Evolutionary conservation across 441 rosid species (phyloP), one percentile per base, ranked within the genome.

Genomic region (Oxalis stricta): DNA sequence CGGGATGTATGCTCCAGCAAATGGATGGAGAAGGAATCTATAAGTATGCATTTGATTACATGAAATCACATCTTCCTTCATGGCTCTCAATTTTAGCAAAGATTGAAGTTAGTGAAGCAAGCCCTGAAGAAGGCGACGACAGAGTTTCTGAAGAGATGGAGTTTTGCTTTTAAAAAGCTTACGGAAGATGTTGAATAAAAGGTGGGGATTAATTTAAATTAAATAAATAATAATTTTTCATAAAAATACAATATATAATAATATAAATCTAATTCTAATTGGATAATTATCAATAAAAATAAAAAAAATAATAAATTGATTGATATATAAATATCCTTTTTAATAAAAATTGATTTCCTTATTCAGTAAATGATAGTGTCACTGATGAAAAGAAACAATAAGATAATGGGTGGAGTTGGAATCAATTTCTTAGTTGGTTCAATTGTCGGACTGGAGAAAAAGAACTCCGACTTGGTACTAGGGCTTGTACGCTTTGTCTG

Each of bases 41-140:
- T 53, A 23, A 43, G 39, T 59, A 50, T 20, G 46, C 64, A 51
- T 56, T 40, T 28, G 63, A 68, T 44, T 68, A 55, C 33, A 46
- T 79, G 17, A 79, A 75, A 55, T 48, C 49, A 29, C 62, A 48
- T 40, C 69, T 63, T 41, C 91, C 94, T 3, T 55, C 75, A 41
- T 91, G 96, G 99, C 77, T 69, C 1, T 52, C 39, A 19, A 67
- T 71, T 44, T 55, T 72, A 41, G 84, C 84, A 2, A 77, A 70
- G 69, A 53, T 44, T 1, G 85, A 74, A 59, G 39, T 61, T 31
- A 49, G 38, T 5, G 60, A 61, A 47, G 60, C 17, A 26, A 48
- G 32, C 38, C 41, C 23, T 33, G 69, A 74, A 48, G 73, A 63
- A 51, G 85, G 60, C 15, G 71, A 70, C 4, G 68, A 29, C 4